Base-by-base conservation (phyloP, 805 yeast genomes). In the Ascoidea tarda region DNA sequence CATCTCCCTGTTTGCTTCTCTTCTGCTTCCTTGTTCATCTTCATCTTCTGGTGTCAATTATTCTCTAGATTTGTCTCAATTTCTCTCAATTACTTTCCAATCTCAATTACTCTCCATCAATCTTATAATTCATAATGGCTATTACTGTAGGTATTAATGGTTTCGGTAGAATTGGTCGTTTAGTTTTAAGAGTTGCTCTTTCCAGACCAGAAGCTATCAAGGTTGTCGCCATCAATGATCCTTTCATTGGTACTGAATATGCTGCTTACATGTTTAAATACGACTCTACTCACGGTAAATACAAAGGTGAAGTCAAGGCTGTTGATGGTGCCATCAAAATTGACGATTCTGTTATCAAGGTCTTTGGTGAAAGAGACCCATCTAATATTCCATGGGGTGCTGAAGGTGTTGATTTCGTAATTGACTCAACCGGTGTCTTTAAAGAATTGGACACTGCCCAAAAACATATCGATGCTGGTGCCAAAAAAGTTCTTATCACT, bases 371-470 rank as follows among this genome's bases (percentile, higher is more conserved):
- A 77, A 75, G 81, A 68, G 93, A 87, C 78, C 96, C 96, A 64
- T 78, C 83, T 58, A 68, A 74, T 65, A 84, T 88, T 64, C 95
- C 96, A 70, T 87, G 96, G 96, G 90, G 89, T 62, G 73, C 76
- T 65, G 67, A 71, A 56, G 87, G 87, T 66, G 93, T 88, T 61
- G 91, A 85, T 66, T 83, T 73, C 77, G 91, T 88, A 62, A 82
- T 88, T 63, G 96, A 88, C 76, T 87, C 96, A 69, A 88, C 96
- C 61, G 96, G 96, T 79, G 90, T 88, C 65, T 87, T 88, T 85
- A 88, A 89, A 76, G 78, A 78, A 62, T 59, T 73, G 59, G 95
- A 77, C 60, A 85, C 87, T 70, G 93, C 95, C 60, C 77, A 77
- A 67, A 84, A 83, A 71, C 96, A 87, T 77, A 71, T 87, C 62